Conservation (phyloP, 1,284 basidiomycete genomes). For the Melampsora americana region DNA sequence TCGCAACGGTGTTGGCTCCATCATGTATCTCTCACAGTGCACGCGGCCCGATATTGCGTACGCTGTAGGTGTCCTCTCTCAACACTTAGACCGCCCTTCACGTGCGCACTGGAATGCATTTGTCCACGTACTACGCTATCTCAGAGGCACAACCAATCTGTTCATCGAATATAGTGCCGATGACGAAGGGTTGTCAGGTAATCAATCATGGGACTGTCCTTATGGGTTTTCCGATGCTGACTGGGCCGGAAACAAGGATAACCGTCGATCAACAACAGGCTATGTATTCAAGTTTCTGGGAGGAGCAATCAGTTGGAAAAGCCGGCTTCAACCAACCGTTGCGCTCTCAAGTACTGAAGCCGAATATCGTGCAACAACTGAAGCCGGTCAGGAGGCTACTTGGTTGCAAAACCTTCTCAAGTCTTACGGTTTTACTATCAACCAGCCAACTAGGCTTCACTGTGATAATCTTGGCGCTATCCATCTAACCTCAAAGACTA, state of each 20-base stretch:
- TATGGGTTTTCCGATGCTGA: not conserved
- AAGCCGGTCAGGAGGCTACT: constrained; percentile 9
- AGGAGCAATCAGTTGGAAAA: constrained; percentile 28
- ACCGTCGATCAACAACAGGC: no score
- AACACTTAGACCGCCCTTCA: no score
- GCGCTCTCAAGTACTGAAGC: constrained; percentile 39
- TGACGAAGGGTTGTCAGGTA: not conserved
- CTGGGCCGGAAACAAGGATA: no score
- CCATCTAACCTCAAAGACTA: not conserved
- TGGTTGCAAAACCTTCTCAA: not conserved
- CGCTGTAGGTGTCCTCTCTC: no score
- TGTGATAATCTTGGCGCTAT: not conserved
- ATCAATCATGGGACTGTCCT: not conserved
- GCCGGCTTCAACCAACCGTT: constrained; percentile 33
- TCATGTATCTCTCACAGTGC: constrained; percentile 12
- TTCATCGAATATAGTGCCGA: no score
- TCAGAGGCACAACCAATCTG: not conserved
- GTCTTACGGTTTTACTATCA: not conserved
- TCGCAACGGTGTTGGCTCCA: not conserved
- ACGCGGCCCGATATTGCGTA: no score
- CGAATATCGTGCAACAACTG: constrained; percentile 23
- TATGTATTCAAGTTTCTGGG: constrained; percentile 28
- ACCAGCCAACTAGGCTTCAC: not conserved
- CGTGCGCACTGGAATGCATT: constrained; percentile 3
- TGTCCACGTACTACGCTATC: not conserved